Evolutionary conservation across 2,329 filamentous ascomycete species (phyloP).

Genomic region (Pseudophaeomoniella oleicola): DNA sequence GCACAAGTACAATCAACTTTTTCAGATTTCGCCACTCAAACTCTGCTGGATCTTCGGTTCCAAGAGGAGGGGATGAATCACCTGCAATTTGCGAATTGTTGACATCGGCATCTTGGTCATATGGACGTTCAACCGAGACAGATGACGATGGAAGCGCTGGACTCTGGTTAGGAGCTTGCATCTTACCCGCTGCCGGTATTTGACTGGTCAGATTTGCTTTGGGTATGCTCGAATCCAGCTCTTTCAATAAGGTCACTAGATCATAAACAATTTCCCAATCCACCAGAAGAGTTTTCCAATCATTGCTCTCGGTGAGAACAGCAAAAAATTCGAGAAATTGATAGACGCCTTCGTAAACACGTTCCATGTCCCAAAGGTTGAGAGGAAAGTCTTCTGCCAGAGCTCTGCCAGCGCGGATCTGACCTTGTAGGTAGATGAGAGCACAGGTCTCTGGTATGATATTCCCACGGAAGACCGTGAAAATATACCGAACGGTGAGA

Average conservation of each 20-base stretch:
- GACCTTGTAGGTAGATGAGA: slow-evolving; percentile 84
- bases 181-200: neutral
- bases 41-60: slow-evolving; percentile 47
- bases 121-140: slow-evolving; percentile 50
- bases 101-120: slow-evolving; percentile 32
- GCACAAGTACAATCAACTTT: slow-evolving; percentile 78
- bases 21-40: slow-evolving; percentile 75
- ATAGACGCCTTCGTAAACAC: slow-evolving; percentile 85
- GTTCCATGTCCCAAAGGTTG: slow-evolving; percentile 94
- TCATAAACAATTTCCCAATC: slow-evolving; percentile 89
- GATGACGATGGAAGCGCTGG: slow-evolving; percentile 17
- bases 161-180: neutral
- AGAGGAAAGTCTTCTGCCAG: slow-evolving; percentile 81
- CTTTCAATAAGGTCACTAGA: slow-evolving; percentile 71
- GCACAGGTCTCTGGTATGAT: slow-evolving; percentile 90
- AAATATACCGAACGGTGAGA: slow-evolving; percentile 71
- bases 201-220: slow-evolving; percentile 54
- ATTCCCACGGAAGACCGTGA: slow-evolving; percentile 79
- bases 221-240: slow-evolving; percentile 74
- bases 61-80: slow-evolving; percentile 30
- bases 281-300: slow-evolving; percentile 71
- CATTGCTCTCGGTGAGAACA: slow-evolving; percentile 70
- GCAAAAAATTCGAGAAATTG: slow-evolving; percentile 91
- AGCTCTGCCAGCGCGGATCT: slow-evolving; percentile 63
- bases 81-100: too few relatives aligned